phyloP scores from a whole-genome alignment of 768 basidiomycete genomes.

The Boletus reticulatus region DNA sequence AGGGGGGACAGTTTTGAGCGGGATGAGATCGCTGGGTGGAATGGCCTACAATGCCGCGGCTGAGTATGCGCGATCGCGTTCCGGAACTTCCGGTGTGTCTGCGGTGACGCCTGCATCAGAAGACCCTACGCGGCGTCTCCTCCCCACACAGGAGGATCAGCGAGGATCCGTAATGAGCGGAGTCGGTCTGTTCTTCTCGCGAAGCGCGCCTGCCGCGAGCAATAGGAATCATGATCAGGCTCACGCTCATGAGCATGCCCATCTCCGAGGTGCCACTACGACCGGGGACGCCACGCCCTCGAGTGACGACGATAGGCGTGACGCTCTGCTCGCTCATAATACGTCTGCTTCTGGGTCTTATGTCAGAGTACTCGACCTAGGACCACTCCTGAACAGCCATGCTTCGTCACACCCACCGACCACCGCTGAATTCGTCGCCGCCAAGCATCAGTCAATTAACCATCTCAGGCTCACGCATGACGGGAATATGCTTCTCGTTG shows the following conservation, averaged over 20 bases:
- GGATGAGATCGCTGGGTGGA: conserved; percentile 64
- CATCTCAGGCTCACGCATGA: conserved; percentile 42
- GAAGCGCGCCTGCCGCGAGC: conserved; percentile 54
- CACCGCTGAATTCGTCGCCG: conserved; percentile 34
- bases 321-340: conserved; percentile 4
- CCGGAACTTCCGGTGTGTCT: conserved; percentile 10
- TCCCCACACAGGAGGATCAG: conserved; percentile 20
- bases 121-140: conserved; percentile 15
- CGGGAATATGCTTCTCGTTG: conserved; percentile 24
- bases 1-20: conserved; percentile 60
- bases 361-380: conserved; percentile 56
- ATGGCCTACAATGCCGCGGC: conserved; percentile 52
- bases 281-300: conserved; percentile 10
- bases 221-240: conserved; percentile 11
- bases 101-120: conserved; percentile 7
- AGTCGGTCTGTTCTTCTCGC: conserved; percentile 49
- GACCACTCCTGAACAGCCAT: conserved; percentile 25
- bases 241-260: background rate
- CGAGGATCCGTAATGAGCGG: conserved; percentile 25
- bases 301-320: conserved; percentile 13
- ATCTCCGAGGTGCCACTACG: conserved; percentile 22
- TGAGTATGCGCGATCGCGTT: conserved; percentile 36
- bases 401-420: conserved; percentile 11
- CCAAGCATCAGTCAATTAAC: conserved; percentile 46
- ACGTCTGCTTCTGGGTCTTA: conserved; percentile 35